Evolutionary conservation across 2,329 filamentous ascomycete genomes (phyloP), one percentile per base, ranked within the genome.

Genomic region (Penicillium vulpinum): DNA sequence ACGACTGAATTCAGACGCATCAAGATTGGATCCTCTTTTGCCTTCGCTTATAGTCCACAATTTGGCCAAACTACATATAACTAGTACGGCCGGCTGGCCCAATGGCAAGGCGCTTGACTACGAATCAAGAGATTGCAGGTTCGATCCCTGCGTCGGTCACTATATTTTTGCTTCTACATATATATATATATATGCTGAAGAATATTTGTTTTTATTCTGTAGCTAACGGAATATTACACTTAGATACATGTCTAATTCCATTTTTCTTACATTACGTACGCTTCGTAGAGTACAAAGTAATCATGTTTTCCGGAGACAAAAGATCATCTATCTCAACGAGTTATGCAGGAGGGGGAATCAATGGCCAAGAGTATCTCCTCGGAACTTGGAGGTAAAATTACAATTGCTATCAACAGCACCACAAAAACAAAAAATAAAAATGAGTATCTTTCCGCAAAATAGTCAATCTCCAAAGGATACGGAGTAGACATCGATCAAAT

Each of bases 61-160:
- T 22, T 4, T 1, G 9, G 0, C 22, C 1, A 1, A 29, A 1
- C 5, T 31, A 1, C 1, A 2, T 0, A 31, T 36, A 40, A 50
- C 29, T 43, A 16, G 11, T 39, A n/a, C n/a, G 67, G 67, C 62
- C 68, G 63, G 67, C 67, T 77, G 75, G 75, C 76, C 75, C 74
- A 78, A 78, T 78, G 77, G 77, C 72, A 79, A 78, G 75, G 77
- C 76, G 77, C 74, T 78, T 78, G 77, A 79, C 77, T 79, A 78
- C 77, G 77, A 76, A 78, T 78, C 77, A 78, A 77, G 74, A 78
- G 77, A 78, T 78, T 79, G 75, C 73, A 77, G 76, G 77, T 78
- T 78, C 75, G 75, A 78, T 49, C 64, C 71, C 71, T 72, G 70
- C 70, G 71, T 73, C 67, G 70, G 70, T 73, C 71, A 73, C 31